phyloP scores from a whole-genome alignment of 352 stramenopile genomes.

The Pythium aquatile region DNA sequence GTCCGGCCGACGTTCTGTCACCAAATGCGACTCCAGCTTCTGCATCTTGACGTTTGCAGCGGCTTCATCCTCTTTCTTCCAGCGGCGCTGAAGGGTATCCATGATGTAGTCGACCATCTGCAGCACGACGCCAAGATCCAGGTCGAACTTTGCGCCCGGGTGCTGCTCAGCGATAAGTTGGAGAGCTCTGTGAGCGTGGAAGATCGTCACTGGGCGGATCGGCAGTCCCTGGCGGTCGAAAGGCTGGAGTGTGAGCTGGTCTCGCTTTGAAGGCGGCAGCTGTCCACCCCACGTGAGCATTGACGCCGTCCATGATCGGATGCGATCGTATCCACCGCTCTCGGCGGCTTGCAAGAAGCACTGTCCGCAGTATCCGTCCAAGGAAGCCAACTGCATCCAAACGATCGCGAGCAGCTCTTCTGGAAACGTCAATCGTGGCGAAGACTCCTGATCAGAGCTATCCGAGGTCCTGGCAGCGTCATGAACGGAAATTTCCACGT shows the following conservation, averaged over 20 bases:
- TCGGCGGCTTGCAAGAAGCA: conserved; percentile 77
- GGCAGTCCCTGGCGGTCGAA: conserved; percentile 71
- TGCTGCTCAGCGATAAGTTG: conserved; percentile 58
- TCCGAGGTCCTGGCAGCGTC: conserved; percentile 11
- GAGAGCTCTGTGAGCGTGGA: conserved; percentile 51
- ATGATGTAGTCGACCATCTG: conserved; percentile 80
- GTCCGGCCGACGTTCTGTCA: conserved; percentile 22
- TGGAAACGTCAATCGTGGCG: conserved; percentile 36
- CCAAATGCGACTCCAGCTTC: neutral
- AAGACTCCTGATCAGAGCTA: neutral
- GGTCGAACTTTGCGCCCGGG: conserved; percentile 63
- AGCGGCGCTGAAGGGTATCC: conserved; percentile 57
- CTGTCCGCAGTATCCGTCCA: conserved; percentile 83
- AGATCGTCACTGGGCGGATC: conserved; percentile 61
- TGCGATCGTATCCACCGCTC: conserved; percentile 68
- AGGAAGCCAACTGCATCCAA: conserved; percentile 78
- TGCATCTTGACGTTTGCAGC: neutral
- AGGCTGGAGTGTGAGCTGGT: conserved; percentile 41
- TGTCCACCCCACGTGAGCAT: conserved; percentile 72
- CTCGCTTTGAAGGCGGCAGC: conserved; percentile 35
- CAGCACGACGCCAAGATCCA: conserved; percentile 68
- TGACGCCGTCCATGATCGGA: conserved; percentile 78
- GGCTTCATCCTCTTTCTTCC: conserved; percentile 41
- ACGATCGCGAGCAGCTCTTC: conserved; percentile 72
- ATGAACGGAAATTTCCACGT: conserved; percentile 27